phyloP scores from a whole-genome alignment of 2,329 filamentous ascomycete genomes.

The Stachybotrys elegans region DNA sequence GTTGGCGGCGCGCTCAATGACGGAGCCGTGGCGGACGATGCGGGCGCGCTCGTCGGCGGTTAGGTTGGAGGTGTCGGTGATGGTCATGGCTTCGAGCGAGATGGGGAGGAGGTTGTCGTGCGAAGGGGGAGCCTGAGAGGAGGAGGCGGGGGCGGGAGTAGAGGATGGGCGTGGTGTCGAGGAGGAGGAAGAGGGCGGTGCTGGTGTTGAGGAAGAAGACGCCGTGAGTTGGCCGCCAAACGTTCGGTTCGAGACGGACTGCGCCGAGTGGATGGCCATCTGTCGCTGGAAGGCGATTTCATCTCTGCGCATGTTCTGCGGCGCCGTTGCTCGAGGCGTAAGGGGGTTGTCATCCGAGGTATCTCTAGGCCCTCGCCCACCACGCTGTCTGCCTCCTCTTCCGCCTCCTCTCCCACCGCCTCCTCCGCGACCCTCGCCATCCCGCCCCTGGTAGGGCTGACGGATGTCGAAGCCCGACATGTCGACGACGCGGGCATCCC shows the following conservation, averaged over 20 bases:
- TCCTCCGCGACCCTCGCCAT: conserved; percentile 30
- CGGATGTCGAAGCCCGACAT: conserved; percentile 81
- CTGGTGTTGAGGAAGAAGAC: conserved; percentile 19
- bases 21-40: conserved; percentile 72
- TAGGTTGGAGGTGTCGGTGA: conserved; percentile 47
- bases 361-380: conserved; percentile 70
- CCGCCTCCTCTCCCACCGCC: conserved; percentile 35
- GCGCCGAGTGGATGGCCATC: conserved; percentile 83
- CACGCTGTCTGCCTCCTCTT: conserved; percentile 54
- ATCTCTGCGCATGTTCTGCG: conserved; percentile 76
- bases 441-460: conserved; percentile 58
- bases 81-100: conserved; percentile 45
- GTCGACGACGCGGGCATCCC: conserved; percentile 81
- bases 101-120: conserved; percentile 16
- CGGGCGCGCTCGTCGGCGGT: conserved; percentile 78
- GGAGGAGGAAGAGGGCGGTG: background rate
- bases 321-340: conserved; percentile 66
- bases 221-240: conserved; percentile 79
- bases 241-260: conserved; percentile 71
- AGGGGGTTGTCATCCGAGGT: conserved; percentile 59
- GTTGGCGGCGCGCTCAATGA: conserved; percentile 78
- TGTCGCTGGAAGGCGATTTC: conserved; percentile 90
- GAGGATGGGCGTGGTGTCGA: background rate
- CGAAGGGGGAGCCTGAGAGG: conserved; percentile 12
- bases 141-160: conserved; percentile 12